These are phyloP conservation scores for Lophiostoma macrostomum DNA, from an alignment of 495 filamentous ascomycete genomes.

Conservation along the genomic window DNA sequence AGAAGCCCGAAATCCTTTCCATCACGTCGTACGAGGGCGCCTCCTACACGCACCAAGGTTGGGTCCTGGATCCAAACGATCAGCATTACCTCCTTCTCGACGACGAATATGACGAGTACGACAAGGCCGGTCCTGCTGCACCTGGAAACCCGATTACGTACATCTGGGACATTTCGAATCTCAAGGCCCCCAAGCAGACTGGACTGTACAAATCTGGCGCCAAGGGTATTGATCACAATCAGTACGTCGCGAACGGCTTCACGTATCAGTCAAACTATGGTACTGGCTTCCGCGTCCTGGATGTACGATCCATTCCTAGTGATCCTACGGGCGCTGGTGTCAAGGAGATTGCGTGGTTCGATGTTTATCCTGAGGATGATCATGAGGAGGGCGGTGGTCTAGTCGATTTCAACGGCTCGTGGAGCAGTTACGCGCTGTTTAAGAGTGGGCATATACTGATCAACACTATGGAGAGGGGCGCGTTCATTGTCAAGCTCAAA, in stretches of 20 bases:
- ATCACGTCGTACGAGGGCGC: conserved; percentile 56
- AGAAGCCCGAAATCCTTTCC: conserved; percentile 50
- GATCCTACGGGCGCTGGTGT: conserved; percentile 55
- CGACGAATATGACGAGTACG: conserved; percentile 59
- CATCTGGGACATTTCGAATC: conserved; percentile 36
- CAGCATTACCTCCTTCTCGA: conserved; percentile 58
- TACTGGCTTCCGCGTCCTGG: conserved; percentile 55
- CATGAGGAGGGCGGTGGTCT: conserved; percentile 44
- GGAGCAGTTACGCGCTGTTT: conserved; percentile 58
- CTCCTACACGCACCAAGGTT: conserved; percentile 61
- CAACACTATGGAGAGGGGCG: conserved; percentile 60
- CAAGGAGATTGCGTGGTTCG: conserved; percentile 56
- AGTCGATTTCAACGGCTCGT: conserved; percentile 56
- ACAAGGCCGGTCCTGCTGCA: conserved; percentile 39
- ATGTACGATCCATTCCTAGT: conserved; percentile 50
- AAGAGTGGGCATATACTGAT: conserved; percentile 55
- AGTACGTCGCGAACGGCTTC: conserved; percentile 54
- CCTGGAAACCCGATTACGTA: conserved; percentile 33
- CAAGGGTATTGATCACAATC: conserved; percentile 60
- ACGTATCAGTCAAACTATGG: conserved; percentile 60
- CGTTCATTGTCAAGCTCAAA: conserved; percentile 46
- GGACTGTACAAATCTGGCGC: conserved; percentile 51
- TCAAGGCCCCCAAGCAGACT: conserved; percentile 45
- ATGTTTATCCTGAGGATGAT: conserved; percentile 62
- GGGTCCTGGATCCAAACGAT: conserved; percentile 52